Evolutionary conservation across 106 monocot species (phyloP), one percentile per base, ranked within the genome.

Genomic region (Xerophyta viscosa): DNA sequence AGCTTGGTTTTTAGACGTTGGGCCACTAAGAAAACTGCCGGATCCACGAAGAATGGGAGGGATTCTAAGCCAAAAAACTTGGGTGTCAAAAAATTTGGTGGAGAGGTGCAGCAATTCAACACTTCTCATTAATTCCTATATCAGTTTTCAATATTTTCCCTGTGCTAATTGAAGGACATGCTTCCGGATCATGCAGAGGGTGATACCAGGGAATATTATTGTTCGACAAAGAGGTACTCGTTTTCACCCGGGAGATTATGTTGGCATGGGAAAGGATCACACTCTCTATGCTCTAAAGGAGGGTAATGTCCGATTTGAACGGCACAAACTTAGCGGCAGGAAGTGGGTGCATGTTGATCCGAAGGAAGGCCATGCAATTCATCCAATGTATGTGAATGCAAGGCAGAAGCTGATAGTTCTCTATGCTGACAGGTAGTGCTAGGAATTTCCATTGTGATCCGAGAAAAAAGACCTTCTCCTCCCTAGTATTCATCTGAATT

Each of bases 61-160:
- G 88, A 96, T 45, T 96, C 96, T 6, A 78, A 76, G 8, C 96
- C 96, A 1, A 84, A 96, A 63, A 62, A 66, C 46, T 50, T 96
- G 22, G 96, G 96, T 26, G 88, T 96, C 29, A 96, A 96, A 60
- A 96, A 96, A 55, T 96, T 80, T 58, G 96, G 96, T n/a, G 96
- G 96, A 41, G 96, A 96, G 94, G 84, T 81, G 11, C 9, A 10
- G 24, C 14, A 54, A n/a, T n/a, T n/a, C n/a, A n/a, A n/a, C n/a
- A n/a, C n/a, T n/a, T n/a, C n/a, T n/a, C n/a, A n/a, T n/a, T n/a
- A n/a, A n/a, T n/a, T n/a, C n/a, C n/a, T n/a, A n/a, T n/a, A n/a
- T n/a, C n/a, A n/a, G n/a, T n/a, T n/a, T n/a, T n/a, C n/a, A n/a
- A n/a, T n/a, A n/a, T n/a, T n/a, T n/a, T n/a, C n/a, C n/a, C n/a